A percentile compares a stretch with the other conserved stretches of the same genome.
These are phyloP conservation scores for Helenozyma baotianmanensis DNA, from an alignment of 805 yeast species.

Conservation along the genomic window DNA sequence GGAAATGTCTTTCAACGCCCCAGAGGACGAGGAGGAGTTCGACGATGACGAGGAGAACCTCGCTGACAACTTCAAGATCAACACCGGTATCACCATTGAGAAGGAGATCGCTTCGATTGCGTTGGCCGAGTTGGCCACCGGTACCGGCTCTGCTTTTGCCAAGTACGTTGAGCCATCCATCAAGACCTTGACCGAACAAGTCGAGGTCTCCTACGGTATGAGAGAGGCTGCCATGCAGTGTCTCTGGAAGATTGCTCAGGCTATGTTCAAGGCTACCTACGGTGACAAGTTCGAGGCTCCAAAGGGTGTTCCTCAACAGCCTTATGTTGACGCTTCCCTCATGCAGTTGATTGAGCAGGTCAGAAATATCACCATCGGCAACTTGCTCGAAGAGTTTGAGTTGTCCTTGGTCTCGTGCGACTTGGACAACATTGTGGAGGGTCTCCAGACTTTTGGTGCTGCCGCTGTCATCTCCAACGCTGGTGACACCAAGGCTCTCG, in stretches of 20 bases:
- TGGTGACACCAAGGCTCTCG: constrained; percentile 50
- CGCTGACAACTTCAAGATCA: constrained; percentile 74
- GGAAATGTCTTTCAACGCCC: constrained; percentile 68
- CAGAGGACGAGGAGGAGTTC: constrained; percentile 45
- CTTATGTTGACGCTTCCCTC: constrained; percentile 56
- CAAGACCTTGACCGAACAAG: constrained; percentile 60
- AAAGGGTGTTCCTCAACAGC: constrained; percentile 57
- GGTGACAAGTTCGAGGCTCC: constrained; percentile 50
- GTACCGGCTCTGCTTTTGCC: constrained; percentile 77
- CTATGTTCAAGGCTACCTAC: constrained; percentile 55
- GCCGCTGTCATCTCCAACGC: constrained; percentile 60
- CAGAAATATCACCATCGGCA: constrained; percentile 58
- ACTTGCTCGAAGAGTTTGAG: constrained; percentile 78
- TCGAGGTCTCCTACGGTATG: constrained; percentile 84
- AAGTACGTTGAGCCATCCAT: constrained; percentile 71
- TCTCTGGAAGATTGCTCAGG: constrained; percentile 76
- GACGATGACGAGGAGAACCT: constrained; percentile 54
- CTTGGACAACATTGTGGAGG: constrained; percentile 68
- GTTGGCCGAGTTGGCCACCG: constrained; percentile 79
- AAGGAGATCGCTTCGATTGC: constrained; percentile 95
- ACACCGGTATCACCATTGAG: constrained; percentile 92
- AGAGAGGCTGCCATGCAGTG: constrained; percentile 81
- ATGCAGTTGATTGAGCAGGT: constrained; percentile 59
- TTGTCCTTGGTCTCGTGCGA: constrained; percentile 73
- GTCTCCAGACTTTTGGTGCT: constrained; percentile 68